Base-by-base conservation (phyloP, 1,139 yeast species). In the Blastobotrys raffinosifermentans region DNA sequence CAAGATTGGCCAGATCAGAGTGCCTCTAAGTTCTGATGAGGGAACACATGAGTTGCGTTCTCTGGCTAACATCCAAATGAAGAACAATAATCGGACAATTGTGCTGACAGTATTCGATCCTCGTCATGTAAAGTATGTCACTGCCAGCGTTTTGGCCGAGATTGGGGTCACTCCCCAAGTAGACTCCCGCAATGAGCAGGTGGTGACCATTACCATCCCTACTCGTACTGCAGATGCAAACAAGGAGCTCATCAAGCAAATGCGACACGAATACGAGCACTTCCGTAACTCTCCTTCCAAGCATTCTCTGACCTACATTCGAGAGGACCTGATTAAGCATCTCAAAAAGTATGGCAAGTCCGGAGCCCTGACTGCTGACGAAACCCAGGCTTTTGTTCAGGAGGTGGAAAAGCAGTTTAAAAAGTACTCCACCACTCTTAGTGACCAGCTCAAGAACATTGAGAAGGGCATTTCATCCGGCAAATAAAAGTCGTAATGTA, bases 101-200 rank as follows among this genome's bases (percentile, higher is more conserved):
- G 64, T 76, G 32, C 72, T 89, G 20, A 86, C 94, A 0, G 91
- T 87, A 2, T 89, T 80, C 58, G 96, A 87, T 51, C 93, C 95
- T 8, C 67, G 67, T 35, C 72, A 84, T 49, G 71, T 77, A 19
- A 82, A 84, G 53, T 70, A 73, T 45, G 73, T 89, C 19, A 70
- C 81, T 32, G 77, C 85, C 43, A 70, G 87, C 0, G 77, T 89
- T 27, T 59, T 86, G 44, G 80, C 89, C 0, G 75, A 74, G 9
- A 61, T 85, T 55, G 83, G 84, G 50, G 63, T 89, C 66, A 85
- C 81, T 43, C 94, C 96, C 1, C 87, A 81, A 52, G 67, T 69
- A 18, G 89, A 85, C 46, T 75, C 84, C 2, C 64, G 74, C 37
- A 83, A 81, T 54, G 77, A 77, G 34, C 94, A 83, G 57, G 71